These are phyloP conservation scores for Mariannaea sp. DNA, from an alignment of 2,329 filamentous ascomycete species.

Conservation along the genomic window DNA sequence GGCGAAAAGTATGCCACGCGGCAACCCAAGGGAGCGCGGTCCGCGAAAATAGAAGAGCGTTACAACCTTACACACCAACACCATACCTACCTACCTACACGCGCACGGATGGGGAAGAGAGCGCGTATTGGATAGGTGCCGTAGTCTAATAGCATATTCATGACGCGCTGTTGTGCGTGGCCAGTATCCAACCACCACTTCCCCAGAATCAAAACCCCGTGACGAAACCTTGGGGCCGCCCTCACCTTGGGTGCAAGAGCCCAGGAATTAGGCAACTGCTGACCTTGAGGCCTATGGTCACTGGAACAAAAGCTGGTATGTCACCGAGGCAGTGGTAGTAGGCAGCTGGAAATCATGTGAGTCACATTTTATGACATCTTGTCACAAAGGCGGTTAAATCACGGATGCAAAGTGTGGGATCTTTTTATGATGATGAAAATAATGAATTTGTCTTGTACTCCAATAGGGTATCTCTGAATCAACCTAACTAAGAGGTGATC, in stretches of 20 bases:
- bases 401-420: constrained; percentile 6
- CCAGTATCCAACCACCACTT: too few relatives aligned
- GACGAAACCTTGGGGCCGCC: too few relatives aligned
- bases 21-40: too few relatives aligned
- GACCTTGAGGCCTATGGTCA: neutral
- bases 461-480: constrained; percentile 15
- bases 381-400: neutral
- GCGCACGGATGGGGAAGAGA: too few relatives aligned
- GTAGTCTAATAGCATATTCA: too few relatives aligned
- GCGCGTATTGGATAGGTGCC: too few relatives aligned
- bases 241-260: neutral
- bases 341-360: constrained; percentile 3
- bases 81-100: too few relatives aligned
- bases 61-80: too few relatives aligned
- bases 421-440: too few relatives aligned
- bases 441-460: constrained; percentile 16
- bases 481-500: constrained; percentile 7
- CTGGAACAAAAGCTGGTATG: neutral
- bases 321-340: constrained; percentile 13
- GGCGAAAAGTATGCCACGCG: too few relatives aligned
- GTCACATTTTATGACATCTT: neutral
- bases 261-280: neutral
- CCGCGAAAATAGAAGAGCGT: too few relatives aligned
- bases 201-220: neutral
- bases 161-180: too few relatives aligned